phyloP scores from a whole-genome alignment of 805 yeast genomes.

The Metschnikowia kunwiensis region DNA sequence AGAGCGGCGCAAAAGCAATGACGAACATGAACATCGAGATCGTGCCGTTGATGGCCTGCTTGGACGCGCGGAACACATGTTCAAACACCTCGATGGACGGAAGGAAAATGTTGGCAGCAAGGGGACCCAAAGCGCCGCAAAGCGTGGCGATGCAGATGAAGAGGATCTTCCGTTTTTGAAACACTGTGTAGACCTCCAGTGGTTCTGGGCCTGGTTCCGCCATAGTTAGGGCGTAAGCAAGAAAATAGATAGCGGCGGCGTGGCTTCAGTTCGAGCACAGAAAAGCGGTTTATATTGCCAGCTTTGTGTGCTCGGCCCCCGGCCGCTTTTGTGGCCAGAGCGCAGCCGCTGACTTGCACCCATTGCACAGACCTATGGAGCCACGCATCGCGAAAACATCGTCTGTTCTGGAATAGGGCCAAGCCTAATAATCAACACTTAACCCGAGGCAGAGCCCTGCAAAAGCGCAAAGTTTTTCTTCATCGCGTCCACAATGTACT shows the following conservation, averaged over 20 bases:
- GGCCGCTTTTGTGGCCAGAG: no score
- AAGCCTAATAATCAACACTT: no score
- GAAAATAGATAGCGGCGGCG: no score
- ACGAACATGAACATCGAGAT: conserved; percentile 57
- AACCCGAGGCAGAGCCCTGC: conserved; percentile 1
- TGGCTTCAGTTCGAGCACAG: no score
- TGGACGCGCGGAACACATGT: conserved; percentile 37
- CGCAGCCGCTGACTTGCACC: not conserved
- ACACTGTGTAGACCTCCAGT: conserved; percentile 8
- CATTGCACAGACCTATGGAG: no score
- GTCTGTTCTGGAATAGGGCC: no score
- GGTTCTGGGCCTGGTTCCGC: not conserved
- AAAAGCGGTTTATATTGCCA: no score
- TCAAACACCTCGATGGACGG: conserved; percentile 50
- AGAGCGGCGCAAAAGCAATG: conserved; percentile 52
- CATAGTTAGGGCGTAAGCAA: no score
- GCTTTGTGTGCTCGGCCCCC: no score
- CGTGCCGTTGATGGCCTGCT: conserved; percentile 49
- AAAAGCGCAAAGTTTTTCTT: conserved; percentile 23
- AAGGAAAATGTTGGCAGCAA: conserved; percentile 55
- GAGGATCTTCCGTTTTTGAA: conserved; percentile 16
- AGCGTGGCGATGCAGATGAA: conserved; percentile 42
- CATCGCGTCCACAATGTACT: conserved; percentile 34
- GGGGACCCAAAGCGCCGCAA: conserved; percentile 55
- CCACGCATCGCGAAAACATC: no score